Percentiles rank a stretch among this genome's conserved stretches.
phyloP scores from a whole-genome alignment of 495 filamentous ascomycete species.

The Lepidopterella palustris region DNA sequence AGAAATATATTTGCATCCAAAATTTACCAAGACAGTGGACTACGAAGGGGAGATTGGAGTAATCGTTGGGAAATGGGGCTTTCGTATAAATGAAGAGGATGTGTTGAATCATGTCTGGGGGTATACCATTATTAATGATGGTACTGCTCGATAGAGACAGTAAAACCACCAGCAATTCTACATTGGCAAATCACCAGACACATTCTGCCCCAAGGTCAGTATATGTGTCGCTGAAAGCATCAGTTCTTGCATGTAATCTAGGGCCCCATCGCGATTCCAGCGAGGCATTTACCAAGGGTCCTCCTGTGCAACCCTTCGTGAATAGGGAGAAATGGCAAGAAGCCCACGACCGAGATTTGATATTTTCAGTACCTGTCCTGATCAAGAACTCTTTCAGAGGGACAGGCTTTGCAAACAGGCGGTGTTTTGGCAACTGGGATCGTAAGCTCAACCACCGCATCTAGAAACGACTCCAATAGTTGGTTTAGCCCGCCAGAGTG shows the following conservation, averaged over 20 bases:
- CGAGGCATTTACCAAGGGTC: constrained; percentile 36
- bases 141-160: constrained; percentile 51
- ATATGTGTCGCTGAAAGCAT: background rate
- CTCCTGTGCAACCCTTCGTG: constrained; percentile 42
- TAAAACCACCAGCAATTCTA: constrained; percentile 55
- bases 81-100: constrained; percentile 41
- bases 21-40: constrained; percentile 47
- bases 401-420: constrained; percentile 41
- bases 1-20: constrained; percentile 43
- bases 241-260: constrained; percentile 13
- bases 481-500: constrained; percentile 44
- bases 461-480: background rate
- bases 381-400: constrained; percentile 41
- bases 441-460: background rate
- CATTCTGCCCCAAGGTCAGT: constrained; percentile 49
- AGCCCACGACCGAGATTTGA: constrained; percentile 40
- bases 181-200: constrained; percentile 50
- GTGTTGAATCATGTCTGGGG: constrained; percentile 51
- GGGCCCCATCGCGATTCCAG: constrained; percentile 49
- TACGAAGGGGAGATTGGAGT: constrained; percentile 55
- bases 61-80: constrained; percentile 48
- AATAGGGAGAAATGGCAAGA: constrained; percentile 43
- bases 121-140: constrained; percentile 51
- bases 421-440: constrained; percentile 47
- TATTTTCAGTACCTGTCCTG: constrained; percentile 42